Evolutionary conservation across 148 eudicot genomes (phyloP).

Genomic region (Chenopodium berlandieri): DNA sequence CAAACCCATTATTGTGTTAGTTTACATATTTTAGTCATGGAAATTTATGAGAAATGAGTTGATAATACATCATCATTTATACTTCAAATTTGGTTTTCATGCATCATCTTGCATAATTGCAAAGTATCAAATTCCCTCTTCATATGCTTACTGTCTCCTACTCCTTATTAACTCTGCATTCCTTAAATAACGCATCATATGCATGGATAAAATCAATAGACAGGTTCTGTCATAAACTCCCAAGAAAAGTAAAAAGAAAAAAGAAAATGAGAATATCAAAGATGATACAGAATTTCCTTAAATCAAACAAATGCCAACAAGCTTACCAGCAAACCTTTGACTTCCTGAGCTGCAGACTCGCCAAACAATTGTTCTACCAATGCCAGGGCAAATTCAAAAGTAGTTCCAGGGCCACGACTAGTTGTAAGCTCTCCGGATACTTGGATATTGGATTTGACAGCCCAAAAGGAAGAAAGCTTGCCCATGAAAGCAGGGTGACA

Average conservation of each 20-base stretch:
- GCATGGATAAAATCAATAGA: neutral
- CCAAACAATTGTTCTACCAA: constrained; percentile 75
- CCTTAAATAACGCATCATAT: neutral
- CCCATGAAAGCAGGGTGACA: constrained; percentile 94
- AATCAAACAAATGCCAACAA: neutral
- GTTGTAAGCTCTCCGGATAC: constrained; percentile 90
- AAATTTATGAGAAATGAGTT: neutral
- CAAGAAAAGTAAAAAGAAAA: neutral
- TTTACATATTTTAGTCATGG: neutral
- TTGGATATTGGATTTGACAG: constrained; percentile 75
- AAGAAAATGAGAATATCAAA: neutral
- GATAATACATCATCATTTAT: neutral
- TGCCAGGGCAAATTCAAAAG: constrained; percentile 71
- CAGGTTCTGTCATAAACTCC: neutral
- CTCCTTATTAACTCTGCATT: neutral
- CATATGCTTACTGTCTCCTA: neutral
- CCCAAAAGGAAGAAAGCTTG: constrained; percentile 71
- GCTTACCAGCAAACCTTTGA: constrained; percentile 64
- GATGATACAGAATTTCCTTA: neutral
- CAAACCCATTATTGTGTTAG: too few species aligned
- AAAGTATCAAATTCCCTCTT: neutral
- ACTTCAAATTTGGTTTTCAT: too few species aligned
- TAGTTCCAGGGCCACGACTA: constrained; percentile 96
- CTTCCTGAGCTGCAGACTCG: constrained; percentile 56
- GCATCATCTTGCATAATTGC: too few species aligned